Evolutionary conservation across 352 stramenopile genomes (phyloP).

Genomic region (Phytophthora foliorum): DNA sequence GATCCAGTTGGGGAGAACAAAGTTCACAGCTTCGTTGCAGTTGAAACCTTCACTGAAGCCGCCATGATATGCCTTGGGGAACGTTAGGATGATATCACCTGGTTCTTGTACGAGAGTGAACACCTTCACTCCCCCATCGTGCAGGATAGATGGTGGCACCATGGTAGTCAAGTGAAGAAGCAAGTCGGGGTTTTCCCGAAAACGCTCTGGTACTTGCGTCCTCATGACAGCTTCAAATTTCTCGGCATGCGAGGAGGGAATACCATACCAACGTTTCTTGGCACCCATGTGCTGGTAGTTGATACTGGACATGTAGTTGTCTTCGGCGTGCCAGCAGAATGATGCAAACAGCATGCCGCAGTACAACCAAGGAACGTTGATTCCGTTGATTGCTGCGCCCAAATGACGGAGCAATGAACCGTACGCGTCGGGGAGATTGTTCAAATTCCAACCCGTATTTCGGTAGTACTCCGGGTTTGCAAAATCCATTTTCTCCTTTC

Average conservation of each 20-base stretch:
- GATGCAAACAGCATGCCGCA: constrained; percentile 98
- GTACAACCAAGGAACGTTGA: constrained; percentile 99
- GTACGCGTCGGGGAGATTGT: constrained; percentile 96
- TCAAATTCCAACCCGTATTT: constrained; percentile 96
- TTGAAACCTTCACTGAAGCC: constrained; percentile 98
- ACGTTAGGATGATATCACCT: constrained; percentile 98
- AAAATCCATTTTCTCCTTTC: constrained; percentile 65
- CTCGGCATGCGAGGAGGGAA: constrained; percentile 61
- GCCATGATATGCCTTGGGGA: constrained; percentile 96
- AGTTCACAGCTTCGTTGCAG: constrained; percentile 92
- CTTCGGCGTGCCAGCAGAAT: constrained; percentile 99
- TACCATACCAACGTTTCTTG: constrained; percentile 97
- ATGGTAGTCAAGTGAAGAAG: constrained; percentile 84
- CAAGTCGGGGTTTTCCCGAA: constrained; percentile 68
- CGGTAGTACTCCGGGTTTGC: constrained; percentile 75
- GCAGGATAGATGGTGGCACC: constrained; percentile 65
- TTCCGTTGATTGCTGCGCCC: constrained; percentile 95
- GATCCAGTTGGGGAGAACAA: constrained; percentile 88
- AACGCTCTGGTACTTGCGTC: constrained; percentile 66
- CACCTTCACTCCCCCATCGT: constrained; percentile 57
- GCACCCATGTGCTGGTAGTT: constrained; percentile 98
- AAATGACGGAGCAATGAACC: constrained; percentile 95
- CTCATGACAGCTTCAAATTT: constrained; percentile 67
- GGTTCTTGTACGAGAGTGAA: constrained; percentile 84
- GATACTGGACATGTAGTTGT: constrained; percentile 99